Base-by-base conservation (phyloP, 2,329 filamentous ascomycete species). In the Eurotiales sp. region DNA sequence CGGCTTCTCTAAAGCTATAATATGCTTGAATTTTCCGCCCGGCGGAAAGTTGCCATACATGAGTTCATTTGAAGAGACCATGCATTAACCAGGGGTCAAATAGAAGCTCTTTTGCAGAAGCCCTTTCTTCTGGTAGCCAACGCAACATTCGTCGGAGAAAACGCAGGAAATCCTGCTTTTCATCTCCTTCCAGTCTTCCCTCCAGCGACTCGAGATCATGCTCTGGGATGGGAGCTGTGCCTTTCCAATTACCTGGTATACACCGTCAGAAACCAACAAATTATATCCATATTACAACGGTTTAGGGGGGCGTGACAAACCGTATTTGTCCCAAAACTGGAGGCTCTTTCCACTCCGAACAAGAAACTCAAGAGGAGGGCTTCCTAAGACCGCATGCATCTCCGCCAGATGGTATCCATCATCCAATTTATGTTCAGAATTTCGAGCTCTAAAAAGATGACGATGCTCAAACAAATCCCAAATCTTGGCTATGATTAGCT, bases 391-490 rank as follows among this genome's bases (percentile, higher is more conserved):
- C 2, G 43, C 54, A 34, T 49, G 19, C 51, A 59, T 57, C 21
- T 56, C 57, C 3, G 56, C 56, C 21, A 56, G 53, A 47, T 54
- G 55, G 19, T 53, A 46, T 8, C 21, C 51, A 21, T 58, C 53
- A 11, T 55, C 56, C 21, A 55, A 40, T 5, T n/a, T 34, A 10
- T 32, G 32, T 8, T 55, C 36, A 5, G 37, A 46, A 4, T 34
- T 52, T 17, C 57, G 44, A 12, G 51, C 52, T 29, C 52, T 51
- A 46, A 58, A 58, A 15, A 59, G 32, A 50, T 59, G 57, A 12
- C 54, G 54, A 8, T 58, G 50, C 42, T 58, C 56, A 32, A 56
- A 58, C 4, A 59, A 47, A 22, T 55, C 56, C 54, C 56, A 58
- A 25, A 55, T 48, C 44, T 47, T 21, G 25, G 25, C 25, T 30